Conservation (phyloP, 2,329 filamentous ascomycete species). For the Fusarium oxysporum region DNA sequence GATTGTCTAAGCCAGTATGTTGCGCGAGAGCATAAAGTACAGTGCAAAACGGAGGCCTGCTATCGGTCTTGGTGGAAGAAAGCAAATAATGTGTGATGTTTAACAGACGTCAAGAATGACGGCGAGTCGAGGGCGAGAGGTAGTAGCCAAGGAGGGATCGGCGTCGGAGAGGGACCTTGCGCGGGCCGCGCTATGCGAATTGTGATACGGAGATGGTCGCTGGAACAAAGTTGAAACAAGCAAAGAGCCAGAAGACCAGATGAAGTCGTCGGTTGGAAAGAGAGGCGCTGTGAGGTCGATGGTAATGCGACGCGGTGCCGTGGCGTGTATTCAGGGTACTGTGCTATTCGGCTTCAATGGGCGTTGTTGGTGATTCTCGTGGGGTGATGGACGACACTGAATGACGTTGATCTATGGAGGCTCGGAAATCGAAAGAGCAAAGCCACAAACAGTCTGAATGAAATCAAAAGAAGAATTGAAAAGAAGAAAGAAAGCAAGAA, state of each 20-base stretch:
- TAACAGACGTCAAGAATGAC: slow-evolving; percentile 26
- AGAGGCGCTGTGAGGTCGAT: slow-evolving; percentile 14
- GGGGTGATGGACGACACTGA: slow-evolving; percentile 32
- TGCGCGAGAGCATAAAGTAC: slow-evolving; percentile 1
- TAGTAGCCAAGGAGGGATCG: slow-evolving; percentile 39
- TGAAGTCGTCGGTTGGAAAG: slow-evolving; percentile 8
- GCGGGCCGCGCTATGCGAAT: slow-evolving; percentile 36
- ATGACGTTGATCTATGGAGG: slow-evolving; percentile 15
- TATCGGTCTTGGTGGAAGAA: slow-evolving; percentile 1
- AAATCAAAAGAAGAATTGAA: neutral
- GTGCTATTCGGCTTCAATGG: slow-evolving; percentile 13
- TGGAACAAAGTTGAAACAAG: slow-evolving; percentile 41
- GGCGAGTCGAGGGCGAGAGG: slow-evolving; percentile 26
- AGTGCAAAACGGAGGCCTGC: neutral
- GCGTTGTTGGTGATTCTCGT: slow-evolving; percentile 37
- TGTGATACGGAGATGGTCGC: slow-evolving; percentile 31
- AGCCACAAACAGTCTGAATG: neutral
- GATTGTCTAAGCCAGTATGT: slow-evolving; percentile 2
- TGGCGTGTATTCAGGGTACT: slow-evolving; percentile 15
- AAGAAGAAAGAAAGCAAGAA: neutral
- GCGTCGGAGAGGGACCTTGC: slow-evolving; percentile 34
- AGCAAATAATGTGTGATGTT: slow-evolving; percentile 25
- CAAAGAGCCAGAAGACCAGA: slow-evolving; percentile 20
- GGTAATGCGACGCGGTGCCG: slow-evolving; percentile 13
- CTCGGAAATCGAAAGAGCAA: slow-evolving; percentile 1